Evolutionary conservation across 2,329 filamentous ascomycete species (phyloP).

Genomic region (Fusarium sp.): DNA sequence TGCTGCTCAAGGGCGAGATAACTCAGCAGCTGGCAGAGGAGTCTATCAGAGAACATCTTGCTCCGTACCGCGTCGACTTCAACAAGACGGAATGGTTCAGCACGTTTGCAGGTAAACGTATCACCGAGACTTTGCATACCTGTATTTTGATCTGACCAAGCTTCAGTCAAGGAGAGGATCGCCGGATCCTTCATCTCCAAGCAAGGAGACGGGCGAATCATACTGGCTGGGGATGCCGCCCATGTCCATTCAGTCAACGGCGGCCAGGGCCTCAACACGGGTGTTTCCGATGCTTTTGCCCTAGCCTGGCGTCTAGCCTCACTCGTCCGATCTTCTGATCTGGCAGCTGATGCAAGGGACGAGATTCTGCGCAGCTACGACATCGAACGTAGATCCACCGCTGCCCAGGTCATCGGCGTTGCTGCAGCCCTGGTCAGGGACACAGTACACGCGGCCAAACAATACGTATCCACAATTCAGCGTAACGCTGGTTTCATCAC

Average conservation of each 20-base stretch:
- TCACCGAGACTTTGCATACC: fast-evolving
- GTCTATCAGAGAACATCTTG: conserved; percentile 56
- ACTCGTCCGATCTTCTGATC: conserved; percentile 40
- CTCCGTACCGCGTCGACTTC: conserved; percentile 55
- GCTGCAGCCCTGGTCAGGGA: conserved; percentile 57
- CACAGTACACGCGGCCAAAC: conserved; percentile 54
- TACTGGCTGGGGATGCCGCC: conserved; percentile 65
- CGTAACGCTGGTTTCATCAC: conserved; percentile 60
- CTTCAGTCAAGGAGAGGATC: conserved; percentile 54
- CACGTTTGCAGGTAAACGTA: conserved; percentile 54
- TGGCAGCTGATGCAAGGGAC: not conserved
- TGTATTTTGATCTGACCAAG: not conserved
- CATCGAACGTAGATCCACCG: conserved; percentile 54
- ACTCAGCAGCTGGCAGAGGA: conserved; percentile 51
- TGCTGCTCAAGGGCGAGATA: conserved; percentile 57
- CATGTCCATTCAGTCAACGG: conserved; percentile 66
- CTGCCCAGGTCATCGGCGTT: conserved; percentile 57
- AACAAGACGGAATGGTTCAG: conserved; percentile 59
- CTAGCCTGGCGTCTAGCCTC: conserved; percentile 61
- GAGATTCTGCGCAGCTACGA: conserved; percentile 55
- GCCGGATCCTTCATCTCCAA: conserved; percentile 52
- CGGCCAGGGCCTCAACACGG: conserved; percentile 67
- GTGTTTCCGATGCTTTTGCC: conserved; percentile 64
- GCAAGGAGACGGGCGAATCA: conserved; percentile 54
- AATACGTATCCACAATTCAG: conserved; percentile 58